phyloP scores from a whole-genome alignment of 768 basidiomycete genomes.

The Saitozyma podzolica region DNA sequence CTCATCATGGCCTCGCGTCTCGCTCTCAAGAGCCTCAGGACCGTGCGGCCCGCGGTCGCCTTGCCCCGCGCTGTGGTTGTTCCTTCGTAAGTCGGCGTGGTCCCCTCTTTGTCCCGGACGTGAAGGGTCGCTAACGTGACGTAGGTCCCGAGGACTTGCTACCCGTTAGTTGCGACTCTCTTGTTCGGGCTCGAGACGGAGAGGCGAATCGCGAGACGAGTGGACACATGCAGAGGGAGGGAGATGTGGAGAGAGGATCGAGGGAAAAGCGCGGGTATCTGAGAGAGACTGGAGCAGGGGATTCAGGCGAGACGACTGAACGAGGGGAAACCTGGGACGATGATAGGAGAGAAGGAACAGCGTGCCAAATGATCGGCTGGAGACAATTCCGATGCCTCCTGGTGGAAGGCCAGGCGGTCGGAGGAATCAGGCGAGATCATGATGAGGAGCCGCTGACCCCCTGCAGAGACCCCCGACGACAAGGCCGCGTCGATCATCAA shows the following conservation, averaged over 20 bases:
- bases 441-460: neutral
- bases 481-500: slow-evolving; percentile 88
- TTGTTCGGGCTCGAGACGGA: no score
- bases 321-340: no score
- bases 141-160: slow-evolving; percentile 19
- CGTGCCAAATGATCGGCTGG: no score
- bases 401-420: slow-evolving; percentile 10
- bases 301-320: no score
- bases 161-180: slow-evolving; percentile 16
- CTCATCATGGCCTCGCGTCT: slow-evolving; percentile 45
- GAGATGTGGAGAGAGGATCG: no score
- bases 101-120: neutral
- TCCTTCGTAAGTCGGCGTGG: slow-evolving; percentile 20
- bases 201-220: no score
- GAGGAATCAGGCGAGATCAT: slow-evolving; percentile 1
- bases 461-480: slow-evolving; percentile 67
- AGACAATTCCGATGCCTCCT: neutral
- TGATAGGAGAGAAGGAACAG: no score
- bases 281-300: no score
- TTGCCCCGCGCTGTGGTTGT: slow-evolving; percentile 19
- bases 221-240: no score
- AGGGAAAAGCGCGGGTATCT: no score
- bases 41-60: slow-evolving; percentile 24
- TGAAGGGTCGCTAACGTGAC: neutral
- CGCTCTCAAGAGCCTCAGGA: slow-evolving; percentile 41